Base-by-base conservation (phyloP, 495 filamentous ascomycete genomes). In the Xylaria bambusicola region DNA sequence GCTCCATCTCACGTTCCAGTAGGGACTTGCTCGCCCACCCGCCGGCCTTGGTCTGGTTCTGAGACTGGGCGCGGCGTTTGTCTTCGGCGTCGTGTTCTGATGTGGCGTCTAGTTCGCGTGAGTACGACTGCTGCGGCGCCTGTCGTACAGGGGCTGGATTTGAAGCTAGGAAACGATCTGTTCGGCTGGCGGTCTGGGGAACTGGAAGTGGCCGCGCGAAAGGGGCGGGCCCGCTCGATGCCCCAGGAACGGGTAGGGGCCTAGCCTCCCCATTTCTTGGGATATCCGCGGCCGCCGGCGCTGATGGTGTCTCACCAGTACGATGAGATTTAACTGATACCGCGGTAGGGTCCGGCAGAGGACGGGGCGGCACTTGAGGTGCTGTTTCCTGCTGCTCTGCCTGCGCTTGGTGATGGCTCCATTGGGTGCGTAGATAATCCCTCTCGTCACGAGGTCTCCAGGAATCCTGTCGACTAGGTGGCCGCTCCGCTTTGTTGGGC, bases 1-100 rank as follows among this genome's bases (percentile, higher is more conserved):
- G 83, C 72, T 98, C 94, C 90, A 97, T 97, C 71, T 98, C 94
- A 20, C 92, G 86, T 73, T 97, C 92, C 1, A 98, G 80, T 6
- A 98, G 81, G 3, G 89, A 90, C 73, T 91, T 93, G 53, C 82
- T 81, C 1, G 88, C 88, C 87, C 88, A 90, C 0, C 87, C 88
- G 48, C 83, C 87, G 3, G 89, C 86, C 61, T 86, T 86, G 45
- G 88, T 91, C 73, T 89, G 86, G 49, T 78, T 70, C 63, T 90
- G 87, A 0, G 86, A 78, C 5, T 82, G 80, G 1, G 75, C 62
- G 20, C 89, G 84, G 45, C 88, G 83, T 33, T 81, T 80, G 71
- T 90, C 88, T 67, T 91, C 88, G 21, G 79, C 82, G 53, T 89
- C 86, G 50, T 84, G 82, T 66, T 92, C 88, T 4, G 84, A 76